phyloP scores from a whole-genome alignment of 2,329 filamentous ascomycete species.

The Paraconiothyrium sp. region DNA sequence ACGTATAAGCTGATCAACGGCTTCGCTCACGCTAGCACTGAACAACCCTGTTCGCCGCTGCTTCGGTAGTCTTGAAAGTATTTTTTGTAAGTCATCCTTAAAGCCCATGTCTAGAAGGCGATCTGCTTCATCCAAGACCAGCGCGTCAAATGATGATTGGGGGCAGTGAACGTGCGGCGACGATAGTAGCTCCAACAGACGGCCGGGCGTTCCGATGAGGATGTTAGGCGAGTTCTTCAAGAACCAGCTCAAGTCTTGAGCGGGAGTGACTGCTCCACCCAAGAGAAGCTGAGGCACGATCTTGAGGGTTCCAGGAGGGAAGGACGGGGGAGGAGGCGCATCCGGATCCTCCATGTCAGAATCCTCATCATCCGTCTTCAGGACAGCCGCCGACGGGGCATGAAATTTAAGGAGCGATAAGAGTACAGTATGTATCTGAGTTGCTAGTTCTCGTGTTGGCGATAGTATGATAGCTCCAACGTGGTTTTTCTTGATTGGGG shows the following conservation, averaged over 20 bases:
- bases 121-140: constrained; percentile 95
- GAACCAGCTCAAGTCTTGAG: constrained; percentile 87
- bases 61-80: constrained; percentile 85
- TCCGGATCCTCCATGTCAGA: constrained; percentile 53
- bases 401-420: constrained; percentile 83
- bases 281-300: constrained; percentile 83
- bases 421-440: constrained; percentile 87
- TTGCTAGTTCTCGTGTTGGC: constrained; percentile 90
- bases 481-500: constrained; percentile 88
- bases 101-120: constrained; percentile 92
- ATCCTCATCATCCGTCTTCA: constrained; percentile 64
- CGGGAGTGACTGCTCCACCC: constrained; percentile 80
- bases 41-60: constrained; percentile 93
- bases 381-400: constrained; percentile 74
- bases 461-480: constrained; percentile 91
- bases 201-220: constrained; percentile 88
- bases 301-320: constrained; percentile 61
- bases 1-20: constrained; percentile 89
- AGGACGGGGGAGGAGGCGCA: constrained; percentile 48
- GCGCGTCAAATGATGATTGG: constrained; percentile 87
- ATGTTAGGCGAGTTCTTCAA: constrained; percentile 86
- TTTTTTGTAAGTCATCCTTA: constrained; percentile 87
- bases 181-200: constrained; percentile 85
- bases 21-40: constrained; percentile 94
- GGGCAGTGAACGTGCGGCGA: constrained; percentile 89